Conservation (phyloP, 1,139 yeast species). For the Hemisphaericaspora subhashii region DNA sequence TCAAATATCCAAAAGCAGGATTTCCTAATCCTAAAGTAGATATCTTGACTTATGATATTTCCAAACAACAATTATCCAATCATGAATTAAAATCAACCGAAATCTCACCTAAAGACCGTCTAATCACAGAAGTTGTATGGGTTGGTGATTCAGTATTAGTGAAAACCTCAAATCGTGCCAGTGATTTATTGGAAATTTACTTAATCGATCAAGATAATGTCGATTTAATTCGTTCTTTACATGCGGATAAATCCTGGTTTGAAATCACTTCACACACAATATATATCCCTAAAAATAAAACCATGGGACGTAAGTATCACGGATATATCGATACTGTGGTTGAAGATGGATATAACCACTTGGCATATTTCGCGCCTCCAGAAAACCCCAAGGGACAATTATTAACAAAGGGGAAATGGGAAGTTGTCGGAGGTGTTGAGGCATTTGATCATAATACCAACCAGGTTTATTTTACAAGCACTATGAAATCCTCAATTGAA, state of each 20-base stretch:
- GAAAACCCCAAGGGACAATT: conserved; percentile 37
- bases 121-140: conserved; percentile 48
- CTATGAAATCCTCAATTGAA: conserved; percentile 52
- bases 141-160: conserved; percentile 36
- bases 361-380: conserved; percentile 59
- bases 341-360: conserved; percentile 53
- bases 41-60: conserved; percentile 35
- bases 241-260: conserved; percentile 57
- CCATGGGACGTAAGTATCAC: conserved; percentile 40
- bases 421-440: conserved; percentile 49
- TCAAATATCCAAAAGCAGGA: conserved; percentile 51
- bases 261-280: conserved; percentile 77
- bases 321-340: conserved; percentile 59
- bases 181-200: conserved; percentile 42
- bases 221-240: conserved; percentile 35
- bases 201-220: conserved; percentile 31
- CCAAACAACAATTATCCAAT: conserved; percentile 14
- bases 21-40: conserved; percentile 44
- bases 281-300: conserved; percentile 62
- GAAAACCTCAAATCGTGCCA: conserved; percentile 45
- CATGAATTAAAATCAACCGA: conserved; percentile 24
- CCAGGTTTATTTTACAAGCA: conserved; percentile 48
- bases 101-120: conserved; percentile 24
- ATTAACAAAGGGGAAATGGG: conserved; percentile 57
- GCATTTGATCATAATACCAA: conserved; percentile 45